Conservation (phyloP, 2,329 filamentous ascomycete genomes). For the Cercospora sp. region DNA sequence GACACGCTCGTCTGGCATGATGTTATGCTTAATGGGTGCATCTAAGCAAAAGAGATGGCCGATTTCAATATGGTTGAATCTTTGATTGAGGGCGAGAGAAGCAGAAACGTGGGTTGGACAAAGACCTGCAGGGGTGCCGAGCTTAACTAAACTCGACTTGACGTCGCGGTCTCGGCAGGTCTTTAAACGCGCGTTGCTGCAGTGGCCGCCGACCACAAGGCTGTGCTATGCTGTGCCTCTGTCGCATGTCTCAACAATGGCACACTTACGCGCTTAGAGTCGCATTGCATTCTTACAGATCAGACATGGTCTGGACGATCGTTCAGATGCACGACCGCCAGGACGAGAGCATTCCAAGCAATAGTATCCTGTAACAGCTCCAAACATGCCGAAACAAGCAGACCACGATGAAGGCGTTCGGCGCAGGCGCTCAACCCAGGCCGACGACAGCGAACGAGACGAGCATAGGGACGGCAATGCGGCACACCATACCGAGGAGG, state of each 20-base stretch:
- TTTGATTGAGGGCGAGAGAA: not conserved
- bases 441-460: slow-evolving; percentile 7
- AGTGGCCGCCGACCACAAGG: not conserved
- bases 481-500: slow-evolving; percentile 10
- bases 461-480: slow-evolving; percentile 14
- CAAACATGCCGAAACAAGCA: slow-evolving; percentile 1
- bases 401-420: slow-evolving; percentile 20
- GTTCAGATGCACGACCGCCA: not conserved
- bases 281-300: not conserved
- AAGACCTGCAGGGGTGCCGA: not conserved
- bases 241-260: not conserved
- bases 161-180: not conserved
- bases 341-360: not conserved
- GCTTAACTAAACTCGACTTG: not conserved
- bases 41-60: not conserved
- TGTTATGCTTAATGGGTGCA: not conserved
- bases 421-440: slow-evolving; percentile 20
- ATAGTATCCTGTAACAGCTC: not conserved
- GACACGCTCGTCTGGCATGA: not conserved
- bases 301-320: not conserved
- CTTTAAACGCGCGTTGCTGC: not conserved
- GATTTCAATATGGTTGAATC: not conserved
- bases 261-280: not conserved
- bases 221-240: not conserved
- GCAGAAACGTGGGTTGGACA: not conserved